Percentiles rank a stretch among this genome's conserved stretches.
phyloP scores from a whole-genome alignment of 129 eudicot species.

The Chrysanthemum lavandulifolium region DNA sequence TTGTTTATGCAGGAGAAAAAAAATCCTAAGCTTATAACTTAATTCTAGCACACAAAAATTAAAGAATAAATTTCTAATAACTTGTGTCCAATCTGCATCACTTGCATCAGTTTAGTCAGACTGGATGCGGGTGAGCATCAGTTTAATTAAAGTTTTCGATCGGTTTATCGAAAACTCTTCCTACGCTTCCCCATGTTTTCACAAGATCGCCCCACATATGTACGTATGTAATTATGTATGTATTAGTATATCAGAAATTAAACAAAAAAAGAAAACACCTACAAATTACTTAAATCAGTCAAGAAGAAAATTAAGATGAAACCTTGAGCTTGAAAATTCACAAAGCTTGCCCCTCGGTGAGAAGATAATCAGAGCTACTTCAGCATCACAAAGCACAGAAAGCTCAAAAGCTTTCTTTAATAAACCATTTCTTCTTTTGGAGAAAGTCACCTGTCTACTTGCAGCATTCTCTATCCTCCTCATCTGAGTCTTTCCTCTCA shows the following conservation, averaged over 20 bases:
- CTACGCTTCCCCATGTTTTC: no score
- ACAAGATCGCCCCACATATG: neutral
- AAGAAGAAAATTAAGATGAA: conserved; percentile 28
- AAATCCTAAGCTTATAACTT: conserved; percentile 21
- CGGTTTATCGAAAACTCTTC: no score
- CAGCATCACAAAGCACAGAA: conserved; percentile 90
- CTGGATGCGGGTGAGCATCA: no score
- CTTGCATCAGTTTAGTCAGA: no score
- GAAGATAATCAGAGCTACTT: conserved; percentile 80
- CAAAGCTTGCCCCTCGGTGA: conserved; percentile 89
- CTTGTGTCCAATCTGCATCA: no score
- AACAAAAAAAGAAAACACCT: conserved; percentile 10
- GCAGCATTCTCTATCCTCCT: conserved; percentile 90
- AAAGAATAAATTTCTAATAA: neutral
- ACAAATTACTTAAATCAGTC: conserved; percentile 13
- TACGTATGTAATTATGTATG: neutral
- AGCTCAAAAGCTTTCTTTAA: conserved; percentile 87
- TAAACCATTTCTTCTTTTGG: conserved; percentile 77
- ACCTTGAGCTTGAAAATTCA: conserved; percentile 94
- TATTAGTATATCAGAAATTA: neutral
- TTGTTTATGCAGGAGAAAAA: conserved; percentile 13
- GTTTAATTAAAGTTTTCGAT: no score
- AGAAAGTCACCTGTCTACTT: conserved; percentile 87
- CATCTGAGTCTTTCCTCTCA: conserved; percentile 90
- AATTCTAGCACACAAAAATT: conserved; percentile 2